Conservation (phyloP, 148 eudicot genomes). For the Rhododendron williamsianum region DNA sequence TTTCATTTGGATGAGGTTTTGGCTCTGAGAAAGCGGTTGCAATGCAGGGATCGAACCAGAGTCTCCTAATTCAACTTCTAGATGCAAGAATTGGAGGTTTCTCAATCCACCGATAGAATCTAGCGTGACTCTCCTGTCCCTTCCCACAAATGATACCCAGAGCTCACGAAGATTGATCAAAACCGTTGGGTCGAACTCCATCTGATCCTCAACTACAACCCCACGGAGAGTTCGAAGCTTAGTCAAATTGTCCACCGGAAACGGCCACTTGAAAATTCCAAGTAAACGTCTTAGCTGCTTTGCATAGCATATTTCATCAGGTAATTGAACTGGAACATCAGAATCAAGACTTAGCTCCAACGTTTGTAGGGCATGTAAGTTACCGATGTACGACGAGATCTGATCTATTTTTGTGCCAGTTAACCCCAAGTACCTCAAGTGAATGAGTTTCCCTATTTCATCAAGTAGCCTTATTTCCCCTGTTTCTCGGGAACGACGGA, state of each 20-base stretch:
- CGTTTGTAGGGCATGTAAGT: neutral
- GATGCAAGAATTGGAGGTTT: neutral
- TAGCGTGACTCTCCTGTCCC: neutral
- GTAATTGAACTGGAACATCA: neutral
- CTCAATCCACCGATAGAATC: neutral
- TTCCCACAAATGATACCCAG: rapidly evolving
- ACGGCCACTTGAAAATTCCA: neutral
- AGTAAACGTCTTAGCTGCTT: neutral
- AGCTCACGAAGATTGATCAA: neutral
- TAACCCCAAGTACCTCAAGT: neutral
- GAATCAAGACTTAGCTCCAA: too few species aligned
- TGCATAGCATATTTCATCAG: neutral
- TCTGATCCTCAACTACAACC: neutral
- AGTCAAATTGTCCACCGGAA: neutral
- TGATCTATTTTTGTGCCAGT: neutral
- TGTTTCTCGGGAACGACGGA: neutral
- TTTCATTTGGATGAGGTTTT: neutral
- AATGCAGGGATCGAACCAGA: neutral
- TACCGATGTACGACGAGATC: neutral
- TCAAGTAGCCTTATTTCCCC: neutral
- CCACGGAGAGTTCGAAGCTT: neutral
- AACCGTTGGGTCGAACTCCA: neutral
- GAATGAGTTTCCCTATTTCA: neutral
- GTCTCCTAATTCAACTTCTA: too few species aligned
- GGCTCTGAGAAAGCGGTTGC: neutral